Base-by-base conservation (phyloP, 2,329 filamentous ascomycete species). In the Pseudocercospora ulei region DNA sequence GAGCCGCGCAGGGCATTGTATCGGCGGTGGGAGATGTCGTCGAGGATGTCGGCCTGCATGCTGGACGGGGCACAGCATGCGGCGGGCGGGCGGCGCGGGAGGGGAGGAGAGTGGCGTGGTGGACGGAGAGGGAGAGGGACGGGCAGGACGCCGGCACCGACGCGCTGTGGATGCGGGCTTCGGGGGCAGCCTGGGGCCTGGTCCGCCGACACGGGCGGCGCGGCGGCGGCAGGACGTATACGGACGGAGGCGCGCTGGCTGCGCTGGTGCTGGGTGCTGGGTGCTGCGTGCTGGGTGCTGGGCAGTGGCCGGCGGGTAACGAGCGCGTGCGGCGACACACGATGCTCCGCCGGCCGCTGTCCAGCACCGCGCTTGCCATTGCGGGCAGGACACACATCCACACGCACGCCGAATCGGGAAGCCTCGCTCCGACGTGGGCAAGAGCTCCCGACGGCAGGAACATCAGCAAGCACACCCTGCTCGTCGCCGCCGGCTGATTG, bases 11-110 rank as follows among this genome's bases (percentile, higher is more conserved):
- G 71, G 37, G 85, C 83, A 61, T 98, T 98, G 63, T 82, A 96
- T 60, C 90, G 80, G 55, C 90, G 74, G 61, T 98, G 90, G 26
- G 90, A 94, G 56, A 98, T 96, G 62, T 98, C 88, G 69, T 96
- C 79, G 35, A 98, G 77, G 38, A 70, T 64, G 11, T 70, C 65
- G 45, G 68, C 65, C 12, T 65, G 58, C 67, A 70, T 69, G 47
- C 39, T 51, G 37, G 37, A 38, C 17, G 37, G 36, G 22, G 46
- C 44, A 16, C 36, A 28, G 34, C 34, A 37, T 31, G 29, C 34
- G 37, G 29, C 29, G 43, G 26, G 36, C 18, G 30, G 20, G 12
- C 37, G n/a, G n/a, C n/a, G n/a, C 31, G 17, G 45, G 31, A 23
- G 43, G 44, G 24, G 47, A 48, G 22, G 45, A 43, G 13, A 43